Evolutionary conservation across 176 grass and related monocot genomes (phyloP), one percentile per base, ranked within the genome.

Genomic region (Bothriochloa decipiens): DNA sequence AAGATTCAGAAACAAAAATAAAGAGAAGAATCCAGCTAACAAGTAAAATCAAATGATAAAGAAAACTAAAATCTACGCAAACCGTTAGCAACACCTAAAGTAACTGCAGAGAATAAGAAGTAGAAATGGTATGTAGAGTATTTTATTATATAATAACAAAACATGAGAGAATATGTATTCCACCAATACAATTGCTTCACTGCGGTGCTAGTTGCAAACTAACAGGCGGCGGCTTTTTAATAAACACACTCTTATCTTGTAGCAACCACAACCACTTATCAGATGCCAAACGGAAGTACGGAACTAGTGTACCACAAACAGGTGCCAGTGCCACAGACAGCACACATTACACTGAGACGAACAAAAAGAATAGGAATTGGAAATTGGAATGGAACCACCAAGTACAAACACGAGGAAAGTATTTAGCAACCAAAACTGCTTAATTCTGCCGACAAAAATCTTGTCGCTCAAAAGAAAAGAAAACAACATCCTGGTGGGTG

Each of bases 1-100:
- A 88, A 55, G 57, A 72, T 67, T 42, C 52, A 61, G 14, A 71
- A 82, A 60, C 11, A 33, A 35, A 80, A 64, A 47, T 2, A 36
- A 37, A 57, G 20, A 37, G 6, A 74, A 15, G 29, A 79, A 88
- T 63, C 33, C 36, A 58, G 28, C 14, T 12, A 47, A 60, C 4
- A 47, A 37, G 27, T 40, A 13, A 76, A 77, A 65, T 17, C 18
- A 47, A 52, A 26, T 26, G 35, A 8, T 8, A 2, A 2, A 68
- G 3, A 77, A 69, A 67, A 68, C 22, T 3, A 66, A 17, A 76
- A 53, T 17, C 11, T 7, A n/a, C 12, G 17, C 77, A 57, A 49
- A 37, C 42, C 3, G 11, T 35, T 75, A 66, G 33, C 11, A 72
- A 66, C 16, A 66, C 15, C n/a, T 66, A 79, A 52, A 41, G 60